Evolutionary conservation across 306 rosid species (phyloP).

Genomic region (Quercus wislizeni): DNA sequence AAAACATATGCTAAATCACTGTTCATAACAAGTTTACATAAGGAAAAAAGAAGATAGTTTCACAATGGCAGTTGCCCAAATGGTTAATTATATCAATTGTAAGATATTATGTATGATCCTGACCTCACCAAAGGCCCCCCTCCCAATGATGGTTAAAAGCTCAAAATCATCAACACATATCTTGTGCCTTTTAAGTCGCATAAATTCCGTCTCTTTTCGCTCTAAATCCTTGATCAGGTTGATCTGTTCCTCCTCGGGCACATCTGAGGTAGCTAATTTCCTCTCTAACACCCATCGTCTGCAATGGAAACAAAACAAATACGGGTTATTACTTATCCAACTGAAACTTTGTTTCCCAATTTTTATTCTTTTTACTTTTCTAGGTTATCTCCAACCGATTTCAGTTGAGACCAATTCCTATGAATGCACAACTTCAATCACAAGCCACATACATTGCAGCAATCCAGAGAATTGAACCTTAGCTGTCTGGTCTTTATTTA

Average conservation of each 20-base stretch:
- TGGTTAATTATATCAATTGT: slow-evolving; percentile 22
- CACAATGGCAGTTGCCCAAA: neutral
- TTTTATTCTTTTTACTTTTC: neutral
- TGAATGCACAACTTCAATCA: neutral
- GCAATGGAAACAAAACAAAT: slow-evolving; percentile 22
- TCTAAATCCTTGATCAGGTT: slow-evolving; percentile 94
- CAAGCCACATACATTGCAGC: no score
- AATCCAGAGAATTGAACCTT: neutral
- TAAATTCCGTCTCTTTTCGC: slow-evolving; percentile 93
- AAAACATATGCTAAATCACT: slow-evolving; percentile 19
- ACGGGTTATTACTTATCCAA: neutral
- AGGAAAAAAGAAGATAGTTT: neutral
- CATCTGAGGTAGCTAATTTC: slow-evolving; percentile 84
- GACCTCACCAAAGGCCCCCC: slow-evolving; percentile 99
- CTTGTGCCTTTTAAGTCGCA: slow-evolving; percentile 94
- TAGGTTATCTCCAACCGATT: neutral
- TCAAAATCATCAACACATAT: slow-evolving; percentile 96
- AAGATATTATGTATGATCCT: slow-evolving; percentile 30
- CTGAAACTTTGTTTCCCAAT: neutral
- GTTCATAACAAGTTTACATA: slow-evolving; percentile 11
- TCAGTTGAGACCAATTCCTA: neutral
- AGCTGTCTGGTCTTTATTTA: neutral
- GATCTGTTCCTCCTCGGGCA: slow-evolving; percentile 83
- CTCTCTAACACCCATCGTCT: slow-evolving; percentile 96
- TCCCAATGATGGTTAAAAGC: slow-evolving; percentile 90